phyloP scores from a whole-genome alignment of 192 early-diverging fungal species.

The Podila clonocystis region DNA sequence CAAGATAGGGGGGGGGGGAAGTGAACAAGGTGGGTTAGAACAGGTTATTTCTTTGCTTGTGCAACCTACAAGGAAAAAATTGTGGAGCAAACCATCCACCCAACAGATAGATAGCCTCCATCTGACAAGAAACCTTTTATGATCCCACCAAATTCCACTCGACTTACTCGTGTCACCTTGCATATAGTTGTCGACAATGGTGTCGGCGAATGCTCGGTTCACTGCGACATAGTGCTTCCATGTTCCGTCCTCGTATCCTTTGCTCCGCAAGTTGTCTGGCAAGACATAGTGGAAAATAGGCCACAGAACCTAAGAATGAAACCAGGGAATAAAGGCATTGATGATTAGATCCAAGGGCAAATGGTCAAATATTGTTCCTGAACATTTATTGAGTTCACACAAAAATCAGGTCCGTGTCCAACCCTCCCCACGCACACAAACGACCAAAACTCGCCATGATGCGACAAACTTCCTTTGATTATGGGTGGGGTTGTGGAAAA shows the following conservation, averaged over 20 bases:
- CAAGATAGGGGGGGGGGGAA: not conserved
- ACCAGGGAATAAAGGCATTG: slow-evolving; percentile 3
- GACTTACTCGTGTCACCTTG: slow-evolving; percentile 85
- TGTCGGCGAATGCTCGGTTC: slow-evolving; percentile 87
- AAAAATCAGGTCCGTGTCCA: slow-evolving; percentile 1
- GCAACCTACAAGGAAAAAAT: not conserved
- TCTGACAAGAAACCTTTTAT: too few relatives aligned
- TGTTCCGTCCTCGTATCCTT: slow-evolving; percentile 76
- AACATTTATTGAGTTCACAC: not conserved
- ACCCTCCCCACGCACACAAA: not conserved
- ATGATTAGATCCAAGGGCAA: not conserved
- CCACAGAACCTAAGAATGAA: slow-evolving; percentile 82
- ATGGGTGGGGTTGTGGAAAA: too few relatives aligned
- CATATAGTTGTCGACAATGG: slow-evolving; percentile 79
- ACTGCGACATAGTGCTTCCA: slow-evolving; percentile 89
- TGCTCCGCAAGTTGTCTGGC: slow-evolving; percentile 86
- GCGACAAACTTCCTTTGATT: too few relatives aligned
- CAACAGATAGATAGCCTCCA: too few relatives aligned
- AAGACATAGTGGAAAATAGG: slow-evolving; percentile 97
- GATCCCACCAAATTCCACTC: not conserved
- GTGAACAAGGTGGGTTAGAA: not conserved
- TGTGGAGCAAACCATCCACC: not conserved
- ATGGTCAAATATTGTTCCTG: not conserved
- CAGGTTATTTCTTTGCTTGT: not conserved
- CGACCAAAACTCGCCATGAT: too few relatives aligned